phyloP scores from a whole-genome alignment of 2,329 filamentous ascomycete species.

The Colletotrichum paranaense region DNA sequence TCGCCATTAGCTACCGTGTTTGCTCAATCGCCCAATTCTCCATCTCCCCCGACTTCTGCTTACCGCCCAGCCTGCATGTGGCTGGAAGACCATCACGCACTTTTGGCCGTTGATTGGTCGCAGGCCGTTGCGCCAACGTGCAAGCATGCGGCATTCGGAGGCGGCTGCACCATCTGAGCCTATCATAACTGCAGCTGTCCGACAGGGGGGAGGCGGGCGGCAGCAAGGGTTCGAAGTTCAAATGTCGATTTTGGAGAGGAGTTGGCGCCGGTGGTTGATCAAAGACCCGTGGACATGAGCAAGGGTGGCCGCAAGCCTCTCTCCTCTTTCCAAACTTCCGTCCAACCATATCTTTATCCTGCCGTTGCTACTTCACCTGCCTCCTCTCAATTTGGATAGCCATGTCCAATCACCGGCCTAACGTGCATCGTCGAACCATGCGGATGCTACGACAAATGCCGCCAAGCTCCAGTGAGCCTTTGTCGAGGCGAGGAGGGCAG shows the following conservation, averaged over 20 bases:
- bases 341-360: conserved; percentile 45
- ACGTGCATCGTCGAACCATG: conserved; percentile 38
- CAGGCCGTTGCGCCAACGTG: conserved; percentile 40
- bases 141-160: conserved; percentile 33
- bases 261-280: conserved; percentile 27
- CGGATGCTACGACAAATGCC: conserved; percentile 42
- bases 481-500: conserved; percentile 15
- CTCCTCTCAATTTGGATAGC: conserved; percentile 23
- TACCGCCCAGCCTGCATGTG: conserved; percentile 59
- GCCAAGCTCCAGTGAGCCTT: conserved; percentile 38
- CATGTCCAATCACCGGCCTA: conserved; percentile 33
- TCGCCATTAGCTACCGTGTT: conserved; percentile 34
- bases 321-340: conserved; percentile 18
- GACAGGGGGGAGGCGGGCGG: conserved; percentile 37
- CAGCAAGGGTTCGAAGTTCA: conserved; percentile 44
- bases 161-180: conserved; percentile 27
- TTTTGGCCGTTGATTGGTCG: conserved; percentile 51
- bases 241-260: conserved; percentile 36
- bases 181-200: conserved; percentile 44
- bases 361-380: conserved; percentile 34
- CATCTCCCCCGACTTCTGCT: conserved; percentile 39
- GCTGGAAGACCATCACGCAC: conserved; percentile 53
- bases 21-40: conserved; percentile 6
- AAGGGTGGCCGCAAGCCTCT: conserved; percentile 26
- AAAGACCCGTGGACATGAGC: conserved; percentile 13